Evolutionary conservation across 2,329 filamentous ascomycete genomes (phyloP), one percentile per base, ranked within the genome.

Genomic region (Monilinia polystroma): DNA sequence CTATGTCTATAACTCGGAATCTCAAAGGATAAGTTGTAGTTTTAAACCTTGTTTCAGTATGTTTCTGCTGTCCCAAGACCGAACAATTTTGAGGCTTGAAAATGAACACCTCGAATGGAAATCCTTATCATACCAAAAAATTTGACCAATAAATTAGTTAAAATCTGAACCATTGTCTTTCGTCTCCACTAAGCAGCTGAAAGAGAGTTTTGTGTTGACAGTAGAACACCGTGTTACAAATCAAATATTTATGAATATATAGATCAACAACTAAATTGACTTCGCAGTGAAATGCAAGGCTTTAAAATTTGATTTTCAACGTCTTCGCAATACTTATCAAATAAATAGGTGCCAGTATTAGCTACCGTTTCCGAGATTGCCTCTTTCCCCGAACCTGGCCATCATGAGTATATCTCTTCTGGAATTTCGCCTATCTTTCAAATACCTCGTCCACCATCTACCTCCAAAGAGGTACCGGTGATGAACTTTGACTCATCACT

Each of bases 401-500:
- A 55, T n/a, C 26, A 38, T 55, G 32, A 55, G 14, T 47, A 41
- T 26, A 43, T 41, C 1, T 43, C 43, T 26, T 35, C 12, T 18
- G 11, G 8, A 1, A 14, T 12, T 3, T 59, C 10, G 6, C 26
- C 11, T 47, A 26, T 12, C 4, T 12, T 29, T 71, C 51, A 76
- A 68, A 76, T 76, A 1, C 73, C 79, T 23, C 78, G 80, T 38
- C 83, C 83, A 52, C 85, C 85, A 77, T 87, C 85, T 54, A 89
- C 84, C 64, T 90, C 85, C 69, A 92, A 79, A 69, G 90, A 88
- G n/a, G 88, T 82, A 0, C 90, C 90, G 0, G 89, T 91, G 69
- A 93, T 85, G 72, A 92, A 92, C 3, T 80, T 82, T 0, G 87
- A 87, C 73, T 92, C 90, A 38, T 91, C 87, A 68, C 87, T 90